Conservation (phyloP, 1,284 basidiomycete species). For the Schizophyllum commune region DNA sequence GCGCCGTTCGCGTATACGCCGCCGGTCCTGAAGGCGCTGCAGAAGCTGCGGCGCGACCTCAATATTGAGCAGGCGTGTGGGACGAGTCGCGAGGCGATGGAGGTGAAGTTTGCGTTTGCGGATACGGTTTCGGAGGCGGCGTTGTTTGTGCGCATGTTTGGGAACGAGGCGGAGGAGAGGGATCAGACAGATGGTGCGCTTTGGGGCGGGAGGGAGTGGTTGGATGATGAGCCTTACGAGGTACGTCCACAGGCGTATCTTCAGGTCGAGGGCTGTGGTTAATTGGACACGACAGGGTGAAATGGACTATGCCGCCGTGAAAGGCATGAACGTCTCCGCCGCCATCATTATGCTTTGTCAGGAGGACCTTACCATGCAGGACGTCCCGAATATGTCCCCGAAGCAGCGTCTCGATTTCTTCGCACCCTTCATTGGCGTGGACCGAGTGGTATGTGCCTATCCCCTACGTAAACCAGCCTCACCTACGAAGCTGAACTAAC, state of each 20-base stretch:
- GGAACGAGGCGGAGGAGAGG: constrained; percentile 40
- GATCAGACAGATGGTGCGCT: constrained; percentile 34
- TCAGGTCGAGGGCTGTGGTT: not conserved
- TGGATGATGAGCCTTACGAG: constrained; percentile 47
- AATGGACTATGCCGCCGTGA: constrained; percentile 36
- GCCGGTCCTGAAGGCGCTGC: constrained; percentile 56
- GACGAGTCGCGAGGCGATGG: constrained; percentile 32
- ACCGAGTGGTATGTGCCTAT: constrained; percentile 43
- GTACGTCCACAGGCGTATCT: constrained; percentile 23
- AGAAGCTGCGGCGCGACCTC: constrained; percentile 53
- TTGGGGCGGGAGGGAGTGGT: constrained; percentile 56
- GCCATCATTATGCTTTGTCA: constrained; percentile 55
- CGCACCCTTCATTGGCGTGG: constrained; percentile 38
- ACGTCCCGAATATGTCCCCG: constrained; percentile 43
- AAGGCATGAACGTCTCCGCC: constrained; percentile 61
- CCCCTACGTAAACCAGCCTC: not conserved
- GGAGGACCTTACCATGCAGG: constrained; percentile 32
- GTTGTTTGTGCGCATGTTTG: constrained; percentile 42
- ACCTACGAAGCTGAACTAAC: too few species aligned
- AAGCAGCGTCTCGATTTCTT: constrained; percentile 41
- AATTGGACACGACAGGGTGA: constrained; percentile 38
- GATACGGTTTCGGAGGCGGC: constrained; percentile 49
- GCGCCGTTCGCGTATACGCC: constrained; percentile 44
- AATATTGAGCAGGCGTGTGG: constrained; percentile 52
- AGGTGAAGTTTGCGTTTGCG: constrained; percentile 52